Evolutionary conservation across 225 moss, liverwort and hornwort species (phyloP).

Genomic region (Takakia lepidozioides): DNA sequence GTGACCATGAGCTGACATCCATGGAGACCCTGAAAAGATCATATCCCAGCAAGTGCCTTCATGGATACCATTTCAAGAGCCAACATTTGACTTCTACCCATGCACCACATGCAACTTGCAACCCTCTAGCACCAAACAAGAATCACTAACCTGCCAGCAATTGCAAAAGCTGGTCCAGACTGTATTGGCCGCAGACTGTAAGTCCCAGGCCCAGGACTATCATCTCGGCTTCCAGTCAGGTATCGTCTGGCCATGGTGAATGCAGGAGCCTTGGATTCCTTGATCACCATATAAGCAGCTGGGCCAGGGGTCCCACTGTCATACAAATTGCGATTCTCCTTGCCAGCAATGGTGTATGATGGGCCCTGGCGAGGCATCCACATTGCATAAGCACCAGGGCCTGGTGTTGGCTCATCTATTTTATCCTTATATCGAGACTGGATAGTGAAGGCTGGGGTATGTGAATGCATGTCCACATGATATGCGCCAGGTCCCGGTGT

Average conservation of each 20-base stretch:
- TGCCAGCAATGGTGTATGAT: constrained; percentile 9
- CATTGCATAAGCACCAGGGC: constrained; percentile 2
- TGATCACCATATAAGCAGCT: not conserved
- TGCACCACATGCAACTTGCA: no score
- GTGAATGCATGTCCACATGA: constrained; percentile 1
- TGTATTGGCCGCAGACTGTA: constrained; percentile 1
- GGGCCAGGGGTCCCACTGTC: not conserved
- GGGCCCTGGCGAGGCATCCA: not conserved
- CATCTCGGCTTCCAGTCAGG: not conserved
- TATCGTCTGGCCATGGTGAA: constrained; percentile 3
- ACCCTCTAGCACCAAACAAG: no score
- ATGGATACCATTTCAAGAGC: no score
- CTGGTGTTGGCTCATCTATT: constrained; percentile 1
- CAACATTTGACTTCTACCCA: no score
- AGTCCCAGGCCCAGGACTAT: constrained; percentile 8
- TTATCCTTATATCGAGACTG: not conserved
- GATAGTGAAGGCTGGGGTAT: constrained; percentile 17
- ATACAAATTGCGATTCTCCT: no score
- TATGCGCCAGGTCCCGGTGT: constrained; percentile 23
- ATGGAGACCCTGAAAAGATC: no score
- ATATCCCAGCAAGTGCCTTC: no score
- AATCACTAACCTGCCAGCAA: constrained; percentile 3
- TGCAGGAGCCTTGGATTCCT: not conserved
- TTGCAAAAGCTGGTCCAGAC: constrained; percentile 2
- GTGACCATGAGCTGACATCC: no score